These are phyloP conservation scores for Dactylellina parvicollis DNA, from an alignment of 2,329 filamentous ascomycete species.

Conservation along the genomic window DNA sequence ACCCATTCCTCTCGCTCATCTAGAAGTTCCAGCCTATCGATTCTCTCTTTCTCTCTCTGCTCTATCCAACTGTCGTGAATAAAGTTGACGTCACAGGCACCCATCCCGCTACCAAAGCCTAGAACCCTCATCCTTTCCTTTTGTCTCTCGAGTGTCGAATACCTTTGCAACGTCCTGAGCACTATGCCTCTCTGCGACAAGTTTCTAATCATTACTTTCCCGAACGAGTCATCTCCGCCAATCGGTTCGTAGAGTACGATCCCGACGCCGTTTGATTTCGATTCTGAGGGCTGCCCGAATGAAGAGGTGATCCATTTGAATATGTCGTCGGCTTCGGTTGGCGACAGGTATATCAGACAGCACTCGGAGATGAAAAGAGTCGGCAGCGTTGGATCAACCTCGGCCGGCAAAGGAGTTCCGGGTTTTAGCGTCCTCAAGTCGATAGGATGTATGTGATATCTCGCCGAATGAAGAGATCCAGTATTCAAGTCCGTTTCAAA, in stretches of 20 bases:
- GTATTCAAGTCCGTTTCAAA: slow-evolving; percentile 42
- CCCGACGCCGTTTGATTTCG: slow-evolving; percentile 64
- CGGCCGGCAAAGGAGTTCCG: slow-evolving; percentile 35
- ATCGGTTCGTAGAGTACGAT: slow-evolving; percentile 91
- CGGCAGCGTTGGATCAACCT: slow-evolving; percentile 63
- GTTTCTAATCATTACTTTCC: slow-evolving; percentile 90
- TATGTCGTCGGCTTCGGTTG: slow-evolving; percentile 71
- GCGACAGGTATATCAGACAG: slow-evolving; percentile 87
- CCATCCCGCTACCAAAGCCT: slow-evolving; percentile 65
- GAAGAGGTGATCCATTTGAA: slow-evolving; percentile 70
- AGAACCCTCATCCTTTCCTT: slow-evolving; percentile 71
- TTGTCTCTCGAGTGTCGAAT: slow-evolving; percentile 75
- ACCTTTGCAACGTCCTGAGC: slow-evolving; percentile 82
- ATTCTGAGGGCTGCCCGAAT: slow-evolving; percentile 41
- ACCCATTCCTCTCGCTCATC: slow-evolving; percentile 97
- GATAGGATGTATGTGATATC: slow-evolving; percentile 57
- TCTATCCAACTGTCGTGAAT: slow-evolving; percentile 63
- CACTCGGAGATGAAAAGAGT: slow-evolving; percentile 93
- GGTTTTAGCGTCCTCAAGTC: slow-evolving; percentile 57
- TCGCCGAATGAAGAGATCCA: slow-evolving; percentile 53
- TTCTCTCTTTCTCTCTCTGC: slow-evolving; percentile 77
- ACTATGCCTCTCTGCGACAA: slow-evolving; percentile 81
- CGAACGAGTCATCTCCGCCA: slow-evolving; percentile 83
- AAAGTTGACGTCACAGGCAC: slow-evolving; percentile 44
- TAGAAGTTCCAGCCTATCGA: slow-evolving; percentile 82